A percentile compares a stretch with the other conserved stretches of the same genome.
Conservation (phyloP, 176 grass and related monocot species). For the Carex scoparia region DNA sequence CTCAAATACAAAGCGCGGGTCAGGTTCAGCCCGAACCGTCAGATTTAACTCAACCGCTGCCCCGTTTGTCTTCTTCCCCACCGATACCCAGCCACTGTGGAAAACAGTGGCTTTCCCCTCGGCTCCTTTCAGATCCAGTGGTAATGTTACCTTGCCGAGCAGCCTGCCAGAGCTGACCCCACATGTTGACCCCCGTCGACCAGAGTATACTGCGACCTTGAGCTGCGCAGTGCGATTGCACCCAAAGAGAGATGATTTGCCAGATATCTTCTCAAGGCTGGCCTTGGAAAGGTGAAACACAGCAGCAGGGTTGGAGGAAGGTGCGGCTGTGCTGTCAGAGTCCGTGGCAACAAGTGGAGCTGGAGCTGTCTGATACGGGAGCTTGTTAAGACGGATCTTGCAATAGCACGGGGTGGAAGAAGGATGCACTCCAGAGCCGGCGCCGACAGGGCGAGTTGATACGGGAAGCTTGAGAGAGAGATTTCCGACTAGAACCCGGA, state of each 20-base stretch:
- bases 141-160: constrained; percentile 61
- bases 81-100: constrained; percentile 65
- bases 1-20: constrained; percentile 81
- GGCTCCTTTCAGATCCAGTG: constrained; percentile 67
- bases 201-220: constrained; percentile 74
- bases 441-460: constrained; percentile 18
- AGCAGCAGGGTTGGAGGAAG: constrained; percentile 35
- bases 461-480: constrained; percentile 64
- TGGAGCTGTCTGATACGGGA: constrained; percentile 38
- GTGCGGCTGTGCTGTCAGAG: constrained; percentile 12
- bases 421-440: constrained; percentile 62
- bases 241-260: constrained; percentile 61
- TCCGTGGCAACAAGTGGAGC: constrained; percentile 40
- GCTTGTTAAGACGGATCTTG: constrained; percentile 72
- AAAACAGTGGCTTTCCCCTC: constrained; percentile 38
- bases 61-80: constrained; percentile 42
- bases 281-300: constrained; percentile 69
- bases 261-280: constrained; percentile 46
- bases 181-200: constrained; percentile 43
- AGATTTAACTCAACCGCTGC: constrained; percentile 49
- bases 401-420: constrained; percentile 63
- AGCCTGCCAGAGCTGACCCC: constrained; percentile 51
- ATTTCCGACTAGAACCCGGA: constrained; percentile 86
- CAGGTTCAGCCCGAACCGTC: constrained; percentile 64
- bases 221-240: constrained; percentile 25